These are phyloP conservation scores for Yarrowia divulgata DNA, from an alignment of 805 yeast genomes.

Conservation along the genomic window DNA sequence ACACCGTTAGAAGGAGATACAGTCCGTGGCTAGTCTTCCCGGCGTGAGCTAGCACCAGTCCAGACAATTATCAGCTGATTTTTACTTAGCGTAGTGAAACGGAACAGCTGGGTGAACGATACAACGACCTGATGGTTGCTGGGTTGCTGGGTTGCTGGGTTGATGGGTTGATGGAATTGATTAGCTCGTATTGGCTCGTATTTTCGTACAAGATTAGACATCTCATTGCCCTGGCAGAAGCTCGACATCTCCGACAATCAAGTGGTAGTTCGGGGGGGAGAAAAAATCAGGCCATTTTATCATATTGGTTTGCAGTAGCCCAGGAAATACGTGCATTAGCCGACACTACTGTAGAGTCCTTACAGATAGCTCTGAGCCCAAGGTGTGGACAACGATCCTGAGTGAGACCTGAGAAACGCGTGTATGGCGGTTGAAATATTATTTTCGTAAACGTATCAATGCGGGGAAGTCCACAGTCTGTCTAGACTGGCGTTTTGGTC, in stretches of 20 bases:
- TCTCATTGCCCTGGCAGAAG: too few relatives aligned
- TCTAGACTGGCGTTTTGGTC: too few relatives aligned
- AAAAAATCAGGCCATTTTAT: slow-evolving; percentile 16
- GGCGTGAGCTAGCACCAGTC: neutral
- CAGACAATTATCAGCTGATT: slow-evolving; percentile 26
- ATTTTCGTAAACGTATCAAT: neutral
- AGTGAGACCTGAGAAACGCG: too few relatives aligned
- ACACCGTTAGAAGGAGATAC: neutral
- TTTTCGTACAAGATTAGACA: too few relatives aligned
- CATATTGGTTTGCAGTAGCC: neutral
- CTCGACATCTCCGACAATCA: too few relatives aligned
- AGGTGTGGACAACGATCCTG: too few relatives aligned
- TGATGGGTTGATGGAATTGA: too few relatives aligned
- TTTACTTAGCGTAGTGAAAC: neutral
- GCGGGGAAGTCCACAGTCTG: neutral
- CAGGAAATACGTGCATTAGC: neutral
- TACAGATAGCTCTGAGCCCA: neutral
- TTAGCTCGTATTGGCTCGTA: too few relatives aligned
- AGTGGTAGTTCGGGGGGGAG: neutral
- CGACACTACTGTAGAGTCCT: slow-evolving; percentile 8
- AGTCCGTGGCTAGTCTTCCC: neutral
- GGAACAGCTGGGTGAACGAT: too few relatives aligned
- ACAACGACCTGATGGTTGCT: too few relatives aligned
- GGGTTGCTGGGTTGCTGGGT: too few relatives aligned
- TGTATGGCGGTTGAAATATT: too few relatives aligned